These are phyloP conservation scores for Ceratocystis diversiconidia DNA, from an alignment of 2,329 filamentous ascomycete species.

Conservation along the genomic window DNA sequence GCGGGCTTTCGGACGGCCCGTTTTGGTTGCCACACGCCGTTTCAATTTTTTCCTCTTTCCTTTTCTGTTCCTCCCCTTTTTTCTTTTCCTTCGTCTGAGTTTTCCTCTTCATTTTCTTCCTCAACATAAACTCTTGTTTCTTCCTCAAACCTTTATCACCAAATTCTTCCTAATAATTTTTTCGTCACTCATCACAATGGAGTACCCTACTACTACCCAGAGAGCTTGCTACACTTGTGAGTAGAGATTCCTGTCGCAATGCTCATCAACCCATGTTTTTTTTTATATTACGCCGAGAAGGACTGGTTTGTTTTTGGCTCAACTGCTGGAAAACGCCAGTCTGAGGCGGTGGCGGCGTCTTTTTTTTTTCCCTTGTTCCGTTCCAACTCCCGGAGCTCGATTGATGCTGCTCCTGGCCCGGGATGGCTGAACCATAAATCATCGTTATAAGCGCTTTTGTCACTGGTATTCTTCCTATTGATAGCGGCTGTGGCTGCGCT, in stretches of 20 bases:
- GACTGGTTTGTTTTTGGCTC: not conserved
- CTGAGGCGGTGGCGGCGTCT: not conserved
- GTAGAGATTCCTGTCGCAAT: conserved; percentile 22
- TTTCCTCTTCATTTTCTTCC: conserved; percentile 9
- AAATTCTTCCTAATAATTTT: not conserved
- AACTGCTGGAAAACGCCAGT: not conserved
- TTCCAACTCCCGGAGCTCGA: not conserved
- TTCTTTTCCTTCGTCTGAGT: not conserved
- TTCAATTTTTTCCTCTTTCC: conserved; percentile 12
- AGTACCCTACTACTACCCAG: conserved; percentile 26
- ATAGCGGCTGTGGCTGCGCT: not conserved
- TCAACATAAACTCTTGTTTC: conserved; percentile 6
- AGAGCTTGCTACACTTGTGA: conserved; percentile 41
- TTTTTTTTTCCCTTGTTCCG: not conserved
- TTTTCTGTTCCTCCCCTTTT: conserved; percentile 8
- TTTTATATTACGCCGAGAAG: not conserved
- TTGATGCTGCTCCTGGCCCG: not conserved
- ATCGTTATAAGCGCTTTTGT: not conserved
- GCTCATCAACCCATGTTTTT: conserved; percentile 6
- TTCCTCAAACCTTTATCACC: conserved; percentile 2
- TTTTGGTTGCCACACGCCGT: conserved; percentile 15
- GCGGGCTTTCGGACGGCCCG: conserved; percentile 7
- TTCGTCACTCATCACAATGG: conserved; percentile 28
- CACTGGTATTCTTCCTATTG: not conserved
- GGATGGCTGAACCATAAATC: not conserved